These are phyloP conservation scores for Phytopythium aichiense DNA, from an alignment of 352 stramenopile genomes.

Conservation along the genomic window DNA sequence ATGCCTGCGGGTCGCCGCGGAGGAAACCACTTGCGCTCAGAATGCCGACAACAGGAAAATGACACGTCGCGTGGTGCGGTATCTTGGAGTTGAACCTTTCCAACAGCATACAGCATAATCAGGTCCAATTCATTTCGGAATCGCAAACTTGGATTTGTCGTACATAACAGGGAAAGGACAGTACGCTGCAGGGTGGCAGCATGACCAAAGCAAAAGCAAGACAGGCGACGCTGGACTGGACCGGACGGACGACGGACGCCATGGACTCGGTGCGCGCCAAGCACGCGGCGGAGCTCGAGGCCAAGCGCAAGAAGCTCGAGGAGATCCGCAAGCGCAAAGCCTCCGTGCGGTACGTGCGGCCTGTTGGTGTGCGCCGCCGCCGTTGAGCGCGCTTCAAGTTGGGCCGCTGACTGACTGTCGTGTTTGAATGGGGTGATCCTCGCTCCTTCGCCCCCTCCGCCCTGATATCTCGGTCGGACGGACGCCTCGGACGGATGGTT, in stretches of 20 bases:
- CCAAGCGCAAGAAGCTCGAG: slow-evolving; percentile 88
- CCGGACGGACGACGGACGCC: background rate
- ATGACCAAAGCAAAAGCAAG: too few relatives aligned
- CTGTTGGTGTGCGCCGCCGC: too few relatives aligned
- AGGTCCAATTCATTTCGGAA: background rate
- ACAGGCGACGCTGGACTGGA: too few relatives aligned
- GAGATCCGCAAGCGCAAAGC: slow-evolving; percentile 86
- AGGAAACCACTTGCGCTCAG: background rate
- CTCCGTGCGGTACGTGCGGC: slow-evolving; percentile 46
- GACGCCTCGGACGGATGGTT: background rate
- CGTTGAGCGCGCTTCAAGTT: background rate
- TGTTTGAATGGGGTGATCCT: background rate
- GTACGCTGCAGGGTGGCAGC: background rate
- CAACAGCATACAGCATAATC: background rate
- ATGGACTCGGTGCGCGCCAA: slow-evolving; percentile 78
- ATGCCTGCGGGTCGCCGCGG: background rate
- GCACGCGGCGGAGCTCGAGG: slow-evolving; percentile 83
- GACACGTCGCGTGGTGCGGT: too few relatives aligned
- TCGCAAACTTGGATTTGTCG: background rate
- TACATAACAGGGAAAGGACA: background rate
- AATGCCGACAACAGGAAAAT: too few relatives aligned
- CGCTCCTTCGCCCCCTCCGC: background rate
- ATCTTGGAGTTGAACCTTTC: slow-evolving; percentile 1
- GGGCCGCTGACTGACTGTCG: background rate
- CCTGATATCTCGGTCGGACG: background rate